phyloP scores from a whole-genome alignment of 352 stramenopile genomes.

The Globisporangium spiculum region DNA sequence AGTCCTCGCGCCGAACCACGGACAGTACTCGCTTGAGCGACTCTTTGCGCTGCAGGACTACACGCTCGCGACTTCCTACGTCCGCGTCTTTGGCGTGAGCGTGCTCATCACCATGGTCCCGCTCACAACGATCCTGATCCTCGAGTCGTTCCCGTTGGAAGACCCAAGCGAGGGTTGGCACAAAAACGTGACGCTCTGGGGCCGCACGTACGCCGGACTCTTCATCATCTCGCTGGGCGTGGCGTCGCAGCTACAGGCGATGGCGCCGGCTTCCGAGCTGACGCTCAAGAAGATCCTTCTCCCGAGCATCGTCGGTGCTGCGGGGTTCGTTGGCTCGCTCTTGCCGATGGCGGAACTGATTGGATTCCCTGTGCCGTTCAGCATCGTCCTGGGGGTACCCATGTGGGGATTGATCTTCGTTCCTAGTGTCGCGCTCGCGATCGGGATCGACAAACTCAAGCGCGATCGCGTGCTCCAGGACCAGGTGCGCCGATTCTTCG shows the following conservation, averaged over 20 bases:
- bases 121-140: constrained; percentile 1
- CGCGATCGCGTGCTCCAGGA: not conserved
- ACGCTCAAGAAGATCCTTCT: not conserved
- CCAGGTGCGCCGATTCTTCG: not conserved
- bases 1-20: not conserved
- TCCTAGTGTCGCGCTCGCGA: not conserved
- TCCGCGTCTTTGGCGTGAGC: constrained; percentile 16
- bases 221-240: not conserved
- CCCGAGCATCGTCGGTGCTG: not conserved
- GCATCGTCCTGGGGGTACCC: not conserved
- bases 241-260: not conserved
- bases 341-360: not conserved
- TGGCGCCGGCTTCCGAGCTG: not conserved
- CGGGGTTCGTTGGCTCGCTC: not conserved
- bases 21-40: constrained; percentile 24
- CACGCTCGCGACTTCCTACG: not conserved
- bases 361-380: not conserved
- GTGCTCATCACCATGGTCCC: constrained; percentile 5
- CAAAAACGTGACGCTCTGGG: constrained; percentile 4
- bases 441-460: not conserved
- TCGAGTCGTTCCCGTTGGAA: constrained; percentile 8
- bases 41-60: constrained; percentile 12
- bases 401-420: not conserved
- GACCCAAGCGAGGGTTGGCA: constrained; percentile 2
- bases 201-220: not conserved